Percentiles rank a stretch among this genome's conserved stretches.
These are phyloP conservation scores for Phytophthora citrophthora DNA, from an alignment of 352 stramenopile species.

Conservation along the genomic window DNA sequence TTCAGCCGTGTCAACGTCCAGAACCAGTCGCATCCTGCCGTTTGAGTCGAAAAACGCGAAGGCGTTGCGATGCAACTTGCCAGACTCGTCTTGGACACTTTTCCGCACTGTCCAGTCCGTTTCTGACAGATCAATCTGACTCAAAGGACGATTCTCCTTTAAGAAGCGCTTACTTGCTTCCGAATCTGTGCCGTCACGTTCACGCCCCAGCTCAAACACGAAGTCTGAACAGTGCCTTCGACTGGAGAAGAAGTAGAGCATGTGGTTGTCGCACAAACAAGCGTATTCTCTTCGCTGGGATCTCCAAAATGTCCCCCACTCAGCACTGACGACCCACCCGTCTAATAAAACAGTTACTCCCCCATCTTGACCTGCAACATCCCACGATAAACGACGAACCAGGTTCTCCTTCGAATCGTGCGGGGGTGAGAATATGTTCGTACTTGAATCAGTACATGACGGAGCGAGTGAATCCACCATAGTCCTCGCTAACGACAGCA, in stretches of 20 bases:
- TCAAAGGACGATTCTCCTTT: slow-evolving; percentile 51
- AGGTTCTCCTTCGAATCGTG: slow-evolving; percentile 17
- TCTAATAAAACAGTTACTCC: slow-evolving; percentile 34
- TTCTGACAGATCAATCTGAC: slow-evolving; percentile 49
- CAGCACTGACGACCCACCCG: slow-evolving; percentile 60
- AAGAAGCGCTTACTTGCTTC: slow-evolving; percentile 47
- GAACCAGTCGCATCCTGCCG: slow-evolving; percentile 49
- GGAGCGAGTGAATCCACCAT: slow-evolving; percentile 22
- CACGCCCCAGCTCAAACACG: slow-evolving; percentile 55
- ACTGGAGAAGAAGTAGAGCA: slow-evolving; percentile 61
- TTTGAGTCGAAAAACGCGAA: slow-evolving; percentile 70
- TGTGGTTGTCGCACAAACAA: slow-evolving; percentile 66
- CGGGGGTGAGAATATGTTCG: not conserved
- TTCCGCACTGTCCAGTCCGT: slow-evolving; percentile 60
- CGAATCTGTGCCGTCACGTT: slow-evolving; percentile 24
- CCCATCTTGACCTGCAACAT: slow-evolving; percentile 34
- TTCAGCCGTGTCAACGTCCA: slow-evolving; percentile 52
- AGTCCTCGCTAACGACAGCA: slow-evolving; percentile 12
- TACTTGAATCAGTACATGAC: not conserved
- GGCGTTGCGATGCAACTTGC: slow-evolving; percentile 44
- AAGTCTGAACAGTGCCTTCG: slow-evolving; percentile 58
- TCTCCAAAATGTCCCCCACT: slow-evolving; percentile 75
- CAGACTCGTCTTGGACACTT: slow-evolving; percentile 36
- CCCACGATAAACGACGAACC: slow-evolving; percentile 31
- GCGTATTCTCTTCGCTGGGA: slow-evolving; percentile 63